phyloP scores from a whole-genome alignment of 148 eudicot genomes.

The Diospyros kaki region DNA sequence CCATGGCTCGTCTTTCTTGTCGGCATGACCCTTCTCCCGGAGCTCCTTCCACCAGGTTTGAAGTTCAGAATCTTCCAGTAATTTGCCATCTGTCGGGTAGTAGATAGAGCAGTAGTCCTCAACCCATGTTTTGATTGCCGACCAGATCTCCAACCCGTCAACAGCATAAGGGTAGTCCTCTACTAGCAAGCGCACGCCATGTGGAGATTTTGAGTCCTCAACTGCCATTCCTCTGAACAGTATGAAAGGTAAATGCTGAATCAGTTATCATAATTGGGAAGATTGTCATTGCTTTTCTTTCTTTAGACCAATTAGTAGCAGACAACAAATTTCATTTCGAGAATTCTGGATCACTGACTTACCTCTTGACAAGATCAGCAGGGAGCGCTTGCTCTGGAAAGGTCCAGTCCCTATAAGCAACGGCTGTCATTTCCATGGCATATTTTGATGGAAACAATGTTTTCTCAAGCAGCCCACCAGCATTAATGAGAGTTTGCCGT shows the following conservation, averaged over 20 bases:
- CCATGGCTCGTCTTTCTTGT: conserved; percentile 71
- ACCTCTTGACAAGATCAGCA: conserved; percentile 79
- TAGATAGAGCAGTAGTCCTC: conserved; percentile 56
- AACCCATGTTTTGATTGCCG: conserved; percentile 75
- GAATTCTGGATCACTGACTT: neutral
- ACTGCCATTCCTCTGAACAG: conserved; percentile 79
- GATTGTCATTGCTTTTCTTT: neutral
- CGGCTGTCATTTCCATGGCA: conserved; percentile 59
- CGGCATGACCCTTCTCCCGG: conserved; percentile 67
- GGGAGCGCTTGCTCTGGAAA: conserved; percentile 87
- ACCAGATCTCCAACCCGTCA: conserved; percentile 86
- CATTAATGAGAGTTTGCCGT: conserved; percentile 67
- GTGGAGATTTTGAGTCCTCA: conserved; percentile 47
- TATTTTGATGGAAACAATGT: conserved; percentile 60
- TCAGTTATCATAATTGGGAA: neutral
- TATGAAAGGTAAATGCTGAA: neutral
- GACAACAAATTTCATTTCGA: neutral
- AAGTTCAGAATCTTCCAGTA: conserved; percentile 57
- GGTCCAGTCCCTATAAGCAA: conserved; percentile 51
- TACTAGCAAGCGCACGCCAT: conserved; percentile 58
- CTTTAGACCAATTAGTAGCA: neutral
- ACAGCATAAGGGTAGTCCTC: conserved; percentile 91
- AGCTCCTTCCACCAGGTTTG: conserved; percentile 81
- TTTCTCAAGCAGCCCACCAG: conserved; percentile 62
- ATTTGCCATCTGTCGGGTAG: conserved; percentile 43